Base-by-base conservation (phyloP, 2,329 filamentous ascomycete genomes). In the Aspergillus quadricinctus region DNA sequence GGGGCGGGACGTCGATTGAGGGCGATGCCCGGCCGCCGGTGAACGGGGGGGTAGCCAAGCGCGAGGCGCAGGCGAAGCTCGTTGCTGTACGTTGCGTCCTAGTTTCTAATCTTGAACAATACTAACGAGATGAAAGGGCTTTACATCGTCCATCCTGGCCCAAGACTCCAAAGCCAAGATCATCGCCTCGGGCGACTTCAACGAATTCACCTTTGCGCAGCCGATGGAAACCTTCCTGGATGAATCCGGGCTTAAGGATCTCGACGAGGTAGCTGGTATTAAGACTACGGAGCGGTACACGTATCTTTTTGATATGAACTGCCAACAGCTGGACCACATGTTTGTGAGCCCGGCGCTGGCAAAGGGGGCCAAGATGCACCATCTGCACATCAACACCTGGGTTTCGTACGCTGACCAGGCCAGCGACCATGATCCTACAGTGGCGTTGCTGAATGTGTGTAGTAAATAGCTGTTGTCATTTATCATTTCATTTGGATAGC, bases 301-400 rank as follows among this genome's bases (percentile, higher is more conserved):
- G 1, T 90, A 90, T 69, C 73, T 87, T 1, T 90, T 82, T 59
- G 87, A 88, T 61, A 83, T 82, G 80, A 89, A 88, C 72, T 81
- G 82, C 57, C 83, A 90, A 75, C 80, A 86, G 66, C 77, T 90
- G 19, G 88, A 90, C 70, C 87, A 90, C 74, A 83, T 88, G 73
- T 89, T 81, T 62, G 80, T 88, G 55, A 88, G 83, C 66, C 75
- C 79, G 27, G 76, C 76, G 50, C 65, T 88, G 57, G 75, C 73
- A 27, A 67, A 67, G 28, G 66, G 70, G 3, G 68, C 67, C 37
- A 72, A 78, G 17, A 56, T 65, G 53, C 84, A 89, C 77, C 87
- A 90, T 71, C 66, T 90, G 27, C 88, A 90, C 73, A 75, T 89
- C 52, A 90, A 89, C 70, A 85, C 86, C 3, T 90, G 88, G 87